These are phyloP conservation scores for Striga hermonthica DNA, from an alignment of 305 asterid genomes.

Conservation along the genomic window DNA sequence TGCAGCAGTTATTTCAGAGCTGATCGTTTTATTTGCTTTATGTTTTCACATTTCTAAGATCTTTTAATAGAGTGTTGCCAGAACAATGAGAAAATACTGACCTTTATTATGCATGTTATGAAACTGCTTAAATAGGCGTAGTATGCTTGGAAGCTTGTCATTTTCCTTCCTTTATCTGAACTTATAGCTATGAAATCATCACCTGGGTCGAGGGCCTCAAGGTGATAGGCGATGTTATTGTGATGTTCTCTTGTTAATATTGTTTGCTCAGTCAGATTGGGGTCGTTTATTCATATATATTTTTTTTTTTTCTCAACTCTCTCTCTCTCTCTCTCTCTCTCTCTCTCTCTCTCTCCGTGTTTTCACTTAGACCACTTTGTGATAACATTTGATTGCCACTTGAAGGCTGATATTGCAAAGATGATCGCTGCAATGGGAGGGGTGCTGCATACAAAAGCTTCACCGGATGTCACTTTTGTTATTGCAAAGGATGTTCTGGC, in stretches of 20 bases:
- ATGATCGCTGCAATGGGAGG: conserved; percentile 94
- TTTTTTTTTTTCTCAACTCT: too few species aligned
- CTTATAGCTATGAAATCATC: conserved; percentile 1
- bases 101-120: conserved; percentile 6
- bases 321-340: too few species aligned
- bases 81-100: neutral
- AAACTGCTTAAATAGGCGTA: conserved; percentile 14
- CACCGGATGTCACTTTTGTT: conserved; percentile 85
- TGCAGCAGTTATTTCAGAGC: conserved; percentile 5
- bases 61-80: conserved; percentile 6
- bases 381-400: conserved; percentile 31
- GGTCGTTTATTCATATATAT: too few species aligned
- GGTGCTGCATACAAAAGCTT: conserved; percentile 57
- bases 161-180: conserved; percentile 19
- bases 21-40: neutral
- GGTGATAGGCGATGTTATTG: too few species aligned
- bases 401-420: conserved; percentile 69
- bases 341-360: neutral
- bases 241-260: too few species aligned
- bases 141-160: conserved; percentile 10
- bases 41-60: conserved; percentile 20
- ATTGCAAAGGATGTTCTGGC: conserved; percentile 86
- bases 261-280: too few species aligned
- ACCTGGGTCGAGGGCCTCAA: too few species aligned
- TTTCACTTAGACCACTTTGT: conserved; percentile 24